phyloP scores from a whole-genome alignment of 2,329 filamentous ascomycete species.

The Ramichloridium luteum region DNA sequence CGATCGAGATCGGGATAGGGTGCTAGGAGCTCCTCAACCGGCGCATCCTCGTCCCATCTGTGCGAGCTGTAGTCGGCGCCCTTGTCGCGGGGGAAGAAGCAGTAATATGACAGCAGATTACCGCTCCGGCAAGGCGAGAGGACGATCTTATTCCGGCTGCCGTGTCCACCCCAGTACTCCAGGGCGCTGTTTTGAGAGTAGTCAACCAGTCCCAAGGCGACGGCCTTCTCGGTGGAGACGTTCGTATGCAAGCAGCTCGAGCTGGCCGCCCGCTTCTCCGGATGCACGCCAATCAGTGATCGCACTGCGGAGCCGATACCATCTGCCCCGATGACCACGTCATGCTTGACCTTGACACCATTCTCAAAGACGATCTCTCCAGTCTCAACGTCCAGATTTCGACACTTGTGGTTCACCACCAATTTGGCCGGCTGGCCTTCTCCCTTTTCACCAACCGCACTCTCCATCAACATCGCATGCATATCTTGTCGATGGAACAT shows the following conservation, averaged over 20 bases:
- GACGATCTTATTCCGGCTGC: conserved; percentile 55
- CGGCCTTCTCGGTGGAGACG: conserved; percentile 48
- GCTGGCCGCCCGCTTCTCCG: conserved; percentile 47
- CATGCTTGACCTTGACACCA: conserved; percentile 39
- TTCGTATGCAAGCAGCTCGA: conserved; percentile 54
- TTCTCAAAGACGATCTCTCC: conserved; percentile 42
- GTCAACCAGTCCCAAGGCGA: conserved; percentile 48
- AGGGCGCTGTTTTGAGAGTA: conserved; percentile 49
- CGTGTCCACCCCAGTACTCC: conserved; percentile 59
- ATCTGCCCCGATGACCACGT: conserved; percentile 52
- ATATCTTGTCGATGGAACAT: conserved; percentile 61
- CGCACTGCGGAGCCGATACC: conserved; percentile 56
- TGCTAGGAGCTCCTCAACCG: conserved; percentile 42
- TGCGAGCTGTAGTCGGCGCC: conserved; percentile 52
- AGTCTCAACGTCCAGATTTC: conserved; percentile 38
- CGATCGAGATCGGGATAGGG: conserved; percentile 49
- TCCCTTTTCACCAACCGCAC: conserved; percentile 40
- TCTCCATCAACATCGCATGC: conserved; percentile 54
- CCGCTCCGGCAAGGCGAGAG: conserved; percentile 56
- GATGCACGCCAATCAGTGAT: conserved; percentile 48
- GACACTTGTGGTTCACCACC: conserved; percentile 42
- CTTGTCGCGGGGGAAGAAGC: conserved; percentile 51
- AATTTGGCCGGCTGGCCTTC: conserved; percentile 43
- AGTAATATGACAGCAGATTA: conserved; percentile 55
- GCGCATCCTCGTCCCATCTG: conserved; percentile 45